Conservation (phyloP, 1,139 yeast species). For the Nakaseomyces sp. region DNA sequence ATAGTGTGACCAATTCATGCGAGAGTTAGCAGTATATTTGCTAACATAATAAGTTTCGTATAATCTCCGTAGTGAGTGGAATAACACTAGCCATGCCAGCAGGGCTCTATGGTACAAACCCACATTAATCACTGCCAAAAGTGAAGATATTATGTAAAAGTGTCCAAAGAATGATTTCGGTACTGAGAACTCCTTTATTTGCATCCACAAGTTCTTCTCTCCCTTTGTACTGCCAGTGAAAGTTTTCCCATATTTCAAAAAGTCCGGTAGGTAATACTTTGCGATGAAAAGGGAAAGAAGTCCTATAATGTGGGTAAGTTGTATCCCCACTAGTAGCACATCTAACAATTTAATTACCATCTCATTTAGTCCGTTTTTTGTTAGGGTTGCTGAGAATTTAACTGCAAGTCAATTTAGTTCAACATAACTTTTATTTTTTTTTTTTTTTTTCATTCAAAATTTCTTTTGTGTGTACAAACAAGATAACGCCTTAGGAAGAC, state of each 20-base stretch:
- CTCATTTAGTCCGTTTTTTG: not conserved
- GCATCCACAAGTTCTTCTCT: conserved; percentile 11
- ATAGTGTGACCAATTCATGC: conserved; percentile 71
- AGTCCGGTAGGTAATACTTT: conserved; percentile 22
- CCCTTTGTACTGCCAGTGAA: conserved; percentile 16
- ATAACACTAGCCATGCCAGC: conserved; percentile 32
- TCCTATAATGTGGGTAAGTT: conserved; percentile 12
- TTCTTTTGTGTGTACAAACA: too few species aligned
- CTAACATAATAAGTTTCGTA: conserved; percentile 51
- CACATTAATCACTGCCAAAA: conserved; percentile 14
- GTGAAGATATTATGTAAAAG: conserved; percentile 22
- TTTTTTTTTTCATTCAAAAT: not conserved
- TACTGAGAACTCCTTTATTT: conserved; percentile 32
- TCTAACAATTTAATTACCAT: not conserved
- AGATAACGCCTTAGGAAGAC: too few species aligned
- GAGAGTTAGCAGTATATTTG: conserved; percentile 40
- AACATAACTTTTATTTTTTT: not conserved
- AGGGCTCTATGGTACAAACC: conserved; percentile 14
- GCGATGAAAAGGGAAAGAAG: conserved; percentile 21
- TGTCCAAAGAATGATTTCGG: conserved; percentile 40
- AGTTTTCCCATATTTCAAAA: conserved; percentile 36
- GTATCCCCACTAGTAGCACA: not conserved
- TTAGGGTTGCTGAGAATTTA: not conserved
- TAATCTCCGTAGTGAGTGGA: conserved; percentile 60
- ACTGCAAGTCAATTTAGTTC: not conserved